Percentiles rank a stretch among this genome's conserved stretches.
These are phyloP conservation scores for Eucalyptus sp. DNA, from an alignment of 345 rosid species.

Conservation along the genomic window DNA sequence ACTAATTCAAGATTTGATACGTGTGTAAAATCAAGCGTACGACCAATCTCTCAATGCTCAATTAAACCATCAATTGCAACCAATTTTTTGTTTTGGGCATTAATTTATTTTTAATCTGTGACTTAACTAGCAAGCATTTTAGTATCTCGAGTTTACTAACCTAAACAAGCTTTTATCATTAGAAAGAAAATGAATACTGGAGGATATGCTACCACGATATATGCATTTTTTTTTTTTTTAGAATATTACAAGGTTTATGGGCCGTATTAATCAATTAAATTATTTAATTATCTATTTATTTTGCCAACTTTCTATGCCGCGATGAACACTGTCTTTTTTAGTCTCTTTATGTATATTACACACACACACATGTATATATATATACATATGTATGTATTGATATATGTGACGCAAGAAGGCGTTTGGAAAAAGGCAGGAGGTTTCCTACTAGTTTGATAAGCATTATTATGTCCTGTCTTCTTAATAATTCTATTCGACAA, in stretches of 20 bases:
- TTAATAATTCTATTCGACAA: neutral
- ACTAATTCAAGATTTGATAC: neutral
- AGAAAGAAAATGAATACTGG: neutral
- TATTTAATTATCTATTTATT: neutral
- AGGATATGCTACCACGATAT: neutral
- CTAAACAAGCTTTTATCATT: neutral
- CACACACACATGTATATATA: no score
- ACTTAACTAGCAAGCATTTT: neutral
- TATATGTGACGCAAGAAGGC: neutral
- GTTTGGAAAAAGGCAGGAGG: neutral
- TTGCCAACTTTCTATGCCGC: neutral
- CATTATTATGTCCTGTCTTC: neutral
- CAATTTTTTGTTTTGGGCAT: neutral
- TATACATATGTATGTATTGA: no score
- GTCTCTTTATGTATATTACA: neutral
- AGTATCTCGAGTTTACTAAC: neutral
- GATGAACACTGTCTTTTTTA: neutral
- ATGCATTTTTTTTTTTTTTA: neutral
- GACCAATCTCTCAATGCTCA: neutral
- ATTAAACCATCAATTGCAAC: neutral
- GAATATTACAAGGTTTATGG: neutral
- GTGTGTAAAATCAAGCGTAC: neutral
- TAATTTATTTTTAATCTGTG: fast-evolving
- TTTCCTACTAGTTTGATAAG: neutral
- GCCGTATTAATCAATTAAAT: neutral